A percentile compares a stretch with the other conserved stretches of the same genome.
Evolutionary conservation across 768 basidiomycete species (phyloP).

Genomic region (Tylopilus sp.): DNA sequence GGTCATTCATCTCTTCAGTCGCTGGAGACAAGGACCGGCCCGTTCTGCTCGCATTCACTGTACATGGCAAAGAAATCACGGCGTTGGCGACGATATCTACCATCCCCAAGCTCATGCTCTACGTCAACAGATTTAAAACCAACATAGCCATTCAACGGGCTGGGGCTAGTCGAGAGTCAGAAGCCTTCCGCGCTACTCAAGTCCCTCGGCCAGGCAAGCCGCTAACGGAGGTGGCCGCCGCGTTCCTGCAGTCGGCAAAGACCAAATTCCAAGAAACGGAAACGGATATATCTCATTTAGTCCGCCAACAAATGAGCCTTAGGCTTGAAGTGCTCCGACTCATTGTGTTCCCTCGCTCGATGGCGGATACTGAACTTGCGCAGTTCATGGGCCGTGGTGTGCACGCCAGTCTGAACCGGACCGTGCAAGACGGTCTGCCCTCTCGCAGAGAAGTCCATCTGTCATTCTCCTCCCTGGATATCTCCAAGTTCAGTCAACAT

Average conservation of each 20-base stretch:
- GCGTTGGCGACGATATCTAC: slow-evolving; percentile 70
- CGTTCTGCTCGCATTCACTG: slow-evolving; percentile 70
- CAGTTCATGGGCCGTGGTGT: slow-evolving; percentile 69
- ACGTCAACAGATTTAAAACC: slow-evolving; percentile 68
- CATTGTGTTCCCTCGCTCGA: slow-evolving; percentile 74
- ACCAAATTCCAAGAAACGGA: slow-evolving; percentile 69
- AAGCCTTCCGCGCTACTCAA: slow-evolving; percentile 70
- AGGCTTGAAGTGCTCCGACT: slow-evolving; percentile 61
- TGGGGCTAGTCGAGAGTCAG: slow-evolving; percentile 76
- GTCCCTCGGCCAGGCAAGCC: slow-evolving; percentile 75
- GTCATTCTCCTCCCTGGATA: slow-evolving; percentile 72
- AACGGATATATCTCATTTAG: slow-evolving; percentile 51
- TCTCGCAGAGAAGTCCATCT: slow-evolving; percentile 64
- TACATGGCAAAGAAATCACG: slow-evolving; percentile 65
- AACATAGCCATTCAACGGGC: slow-evolving; percentile 71
- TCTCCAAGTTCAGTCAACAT: slow-evolving; percentile 68
- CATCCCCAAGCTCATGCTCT: slow-evolving; percentile 71
- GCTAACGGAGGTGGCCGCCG: slow-evolving; percentile 80
- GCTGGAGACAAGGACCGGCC: slow-evolving; percentile 44
- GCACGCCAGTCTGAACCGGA: slow-evolving; percentile 65
- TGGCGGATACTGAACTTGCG: slow-evolving; percentile 74
- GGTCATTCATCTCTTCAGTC: slow-evolving; percentile 51
- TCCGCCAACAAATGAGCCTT: slow-evolving; percentile 74
- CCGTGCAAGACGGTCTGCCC: slow-evolving; percentile 47
- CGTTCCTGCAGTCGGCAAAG: slow-evolving; percentile 74